Evolutionary conservation across 495 filamentous ascomycete species (phyloP).

Genomic region (Penicillium bovifimosum): DNA sequence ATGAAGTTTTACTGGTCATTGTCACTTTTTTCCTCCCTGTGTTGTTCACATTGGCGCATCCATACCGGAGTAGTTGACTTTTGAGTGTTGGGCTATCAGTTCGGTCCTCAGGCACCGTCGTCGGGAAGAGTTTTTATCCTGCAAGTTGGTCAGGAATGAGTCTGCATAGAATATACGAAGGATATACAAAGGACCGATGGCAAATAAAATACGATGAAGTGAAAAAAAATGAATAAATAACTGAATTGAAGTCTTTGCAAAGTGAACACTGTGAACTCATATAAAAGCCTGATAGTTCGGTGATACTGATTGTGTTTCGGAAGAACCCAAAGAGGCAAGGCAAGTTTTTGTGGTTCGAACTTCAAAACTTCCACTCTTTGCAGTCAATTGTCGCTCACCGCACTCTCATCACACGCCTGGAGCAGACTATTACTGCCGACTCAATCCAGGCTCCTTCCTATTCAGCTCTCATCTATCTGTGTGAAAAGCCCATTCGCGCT

Average conservation of each 20-base stretch:
- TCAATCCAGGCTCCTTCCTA: not conserved
- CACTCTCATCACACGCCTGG: conserved; percentile 34
- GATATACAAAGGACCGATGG: not conserved
- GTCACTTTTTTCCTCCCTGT: conserved; percentile 3
- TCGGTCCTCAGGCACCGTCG: conserved; percentile 2
- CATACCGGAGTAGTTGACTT: conserved; percentile 1
- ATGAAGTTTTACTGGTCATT: not conserved
- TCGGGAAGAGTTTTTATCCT: conserved; percentile 5
- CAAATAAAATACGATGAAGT: not conserved
- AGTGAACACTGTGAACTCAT: not conserved
- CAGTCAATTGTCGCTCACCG: conserved; percentile 15
- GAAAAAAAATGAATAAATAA: not conserved
- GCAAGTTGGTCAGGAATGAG: not conserved
- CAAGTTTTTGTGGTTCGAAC: conserved; percentile 32
- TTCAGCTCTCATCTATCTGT: not conserved
- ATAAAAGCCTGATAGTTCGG: not conserved
- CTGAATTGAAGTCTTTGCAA: not conserved
- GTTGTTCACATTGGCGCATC: conserved; percentile 24
- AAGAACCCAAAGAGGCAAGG: conserved; percentile 39
- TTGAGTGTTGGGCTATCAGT: conserved; percentile 2
- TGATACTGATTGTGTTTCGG: conserved; percentile 9
- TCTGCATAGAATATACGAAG: not conserved
- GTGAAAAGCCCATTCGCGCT: conserved; percentile 23
- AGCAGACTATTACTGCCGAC: conserved; percentile 29
- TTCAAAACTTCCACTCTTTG: conserved; percentile 32